phyloP scores from a whole-genome alignment of 2,329 filamentous ascomycete genomes.

The Diaporthe citri region DNA sequence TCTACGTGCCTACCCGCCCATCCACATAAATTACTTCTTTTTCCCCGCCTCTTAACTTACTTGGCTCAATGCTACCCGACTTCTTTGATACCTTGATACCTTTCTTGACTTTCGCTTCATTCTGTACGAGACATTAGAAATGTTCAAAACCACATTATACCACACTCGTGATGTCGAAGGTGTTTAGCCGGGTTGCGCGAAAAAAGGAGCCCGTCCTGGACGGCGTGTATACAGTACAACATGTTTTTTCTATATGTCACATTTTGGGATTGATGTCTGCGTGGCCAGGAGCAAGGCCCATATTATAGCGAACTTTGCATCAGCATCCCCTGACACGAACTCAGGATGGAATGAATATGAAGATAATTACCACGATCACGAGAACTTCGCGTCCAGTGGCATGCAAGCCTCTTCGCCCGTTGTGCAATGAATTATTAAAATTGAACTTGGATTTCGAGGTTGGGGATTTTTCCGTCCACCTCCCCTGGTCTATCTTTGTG shows the following conservation, averaged over 20 bases:
- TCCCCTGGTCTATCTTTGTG: not conserved
- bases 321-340: not conserved
- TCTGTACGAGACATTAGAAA: constrained; percentile 21
- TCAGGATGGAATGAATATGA: constrained; percentile 16
- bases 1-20: not conserved
- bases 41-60: not conserved
- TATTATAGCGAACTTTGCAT: constrained; percentile 25
- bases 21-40: not conserved
- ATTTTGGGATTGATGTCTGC: constrained; percentile 19
- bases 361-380: not conserved
- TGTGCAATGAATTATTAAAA: not conserved
- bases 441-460: not conserved
- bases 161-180: not conserved
- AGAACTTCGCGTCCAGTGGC: not conserved
- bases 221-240: constrained; percentile 33
- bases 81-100: constrained; percentile 38
- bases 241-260: constrained; percentile 9
- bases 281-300: constrained; percentile 5
- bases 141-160: constrained; percentile 12
- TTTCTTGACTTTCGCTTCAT: constrained; percentile 36
- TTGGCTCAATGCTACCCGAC: constrained; percentile 16
- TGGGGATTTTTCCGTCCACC: not conserved
- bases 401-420: not conserved
- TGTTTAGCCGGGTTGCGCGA: not conserved
- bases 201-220: not conserved